A percentile compares a stretch with the other conserved stretches of the same genome.
Evolutionary conservation across 768 basidiomycete genomes (phyloP).

Genomic region (Lentinula boryana): DNA sequence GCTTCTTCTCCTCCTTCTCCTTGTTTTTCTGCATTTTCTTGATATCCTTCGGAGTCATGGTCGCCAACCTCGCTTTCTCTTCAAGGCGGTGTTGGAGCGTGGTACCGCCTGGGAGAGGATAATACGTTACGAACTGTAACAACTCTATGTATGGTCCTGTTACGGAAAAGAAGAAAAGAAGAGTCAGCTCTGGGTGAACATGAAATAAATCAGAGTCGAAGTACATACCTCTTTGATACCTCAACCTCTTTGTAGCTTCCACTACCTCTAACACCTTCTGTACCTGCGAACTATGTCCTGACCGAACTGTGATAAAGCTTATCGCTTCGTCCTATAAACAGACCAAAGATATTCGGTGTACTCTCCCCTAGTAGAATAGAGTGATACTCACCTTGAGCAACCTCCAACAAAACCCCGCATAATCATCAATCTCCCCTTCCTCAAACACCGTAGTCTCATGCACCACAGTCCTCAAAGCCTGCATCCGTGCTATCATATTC

Average conservation of each 20-base stretch:
- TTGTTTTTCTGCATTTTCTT: conserved; percentile 54
- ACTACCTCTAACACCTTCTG: conserved; percentile 78
- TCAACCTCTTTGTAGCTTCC: conserved; percentile 68
- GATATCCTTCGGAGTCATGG: conserved; percentile 4
- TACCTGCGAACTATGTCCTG: conserved; percentile 55
- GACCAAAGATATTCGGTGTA: conserved; percentile 7
- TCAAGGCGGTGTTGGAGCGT: neutral
- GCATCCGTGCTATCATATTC: conserved; percentile 67
- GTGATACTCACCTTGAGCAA: conserved; percentile 46
- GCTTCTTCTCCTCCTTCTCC: neutral
- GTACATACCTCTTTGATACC: conserved; percentile 59
- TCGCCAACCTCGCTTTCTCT: neutral
- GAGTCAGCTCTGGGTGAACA: neutral
- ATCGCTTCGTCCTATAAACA: conserved; percentile 64
- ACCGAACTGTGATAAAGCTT: conserved; percentile 71
- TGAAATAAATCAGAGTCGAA: too few species aligned
- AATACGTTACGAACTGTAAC: conserved; percentile 74
- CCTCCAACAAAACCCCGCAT: conserved; percentile 58
- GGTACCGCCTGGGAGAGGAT: conserved; percentile 25
- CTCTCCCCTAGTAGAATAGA: conserved; percentile 6
- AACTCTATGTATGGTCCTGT: conserved; percentile 47
- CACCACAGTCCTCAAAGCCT: conserved; percentile 56
- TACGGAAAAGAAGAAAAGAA: neutral
- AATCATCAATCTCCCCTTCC: conserved; percentile 59
- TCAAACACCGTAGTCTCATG: conserved; percentile 70